Evolutionary conservation across 2,329 filamentous ascomycete species (phyloP).

Genomic region (Cercospora berteroae): DNA sequence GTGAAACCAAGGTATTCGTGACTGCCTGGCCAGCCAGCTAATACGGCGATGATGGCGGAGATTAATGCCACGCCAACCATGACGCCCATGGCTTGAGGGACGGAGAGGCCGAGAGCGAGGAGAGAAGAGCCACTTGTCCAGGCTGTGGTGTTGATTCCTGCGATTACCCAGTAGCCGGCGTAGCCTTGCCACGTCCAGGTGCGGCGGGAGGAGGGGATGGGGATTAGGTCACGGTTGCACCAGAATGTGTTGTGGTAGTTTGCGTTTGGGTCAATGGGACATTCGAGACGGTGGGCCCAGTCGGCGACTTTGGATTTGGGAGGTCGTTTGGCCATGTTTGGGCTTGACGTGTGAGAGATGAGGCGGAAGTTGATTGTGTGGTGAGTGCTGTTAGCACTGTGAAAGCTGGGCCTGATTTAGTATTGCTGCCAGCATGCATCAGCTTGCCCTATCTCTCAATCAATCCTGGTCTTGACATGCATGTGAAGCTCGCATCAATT

Average conservation of each 20-base stretch:
- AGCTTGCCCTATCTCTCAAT: background rate
- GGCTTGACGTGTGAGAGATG: background rate
- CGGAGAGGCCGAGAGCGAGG: slow-evolving; percentile 17
- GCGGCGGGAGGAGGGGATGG: slow-evolving; percentile 13
- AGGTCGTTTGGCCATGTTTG: background rate
- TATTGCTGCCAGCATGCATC: background rate
- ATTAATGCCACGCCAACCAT: slow-evolving; percentile 39
- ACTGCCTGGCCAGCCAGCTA: slow-evolving; percentile 39
- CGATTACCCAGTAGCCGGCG: slow-evolving; percentile 23
- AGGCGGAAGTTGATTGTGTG: background rate
- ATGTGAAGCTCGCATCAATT: background rate
- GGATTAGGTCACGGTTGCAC: slow-evolving; percentile 23
- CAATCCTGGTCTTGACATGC: background rate
- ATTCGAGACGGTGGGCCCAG: slow-evolving; percentile 19
- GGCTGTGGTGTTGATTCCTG: slow-evolving; percentile 22
- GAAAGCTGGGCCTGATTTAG: background rate
- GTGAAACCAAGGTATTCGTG: slow-evolving; percentile 40
- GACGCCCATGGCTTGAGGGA: slow-evolving; percentile 31
- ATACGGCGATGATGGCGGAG: slow-evolving; percentile 36
- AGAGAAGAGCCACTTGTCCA: slow-evolving; percentile 18
- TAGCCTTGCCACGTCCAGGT: slow-evolving; percentile 25
- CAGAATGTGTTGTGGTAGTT: slow-evolving; percentile 21
- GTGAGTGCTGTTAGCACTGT: background rate
- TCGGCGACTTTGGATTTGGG: background rate
- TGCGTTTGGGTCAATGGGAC: slow-evolving; percentile 16